Evolutionary conservation across 176 grass and related monocot genomes (phyloP), one percentile per base, ranked within the genome.

Genomic region (Cenchrus americanus): DNA sequence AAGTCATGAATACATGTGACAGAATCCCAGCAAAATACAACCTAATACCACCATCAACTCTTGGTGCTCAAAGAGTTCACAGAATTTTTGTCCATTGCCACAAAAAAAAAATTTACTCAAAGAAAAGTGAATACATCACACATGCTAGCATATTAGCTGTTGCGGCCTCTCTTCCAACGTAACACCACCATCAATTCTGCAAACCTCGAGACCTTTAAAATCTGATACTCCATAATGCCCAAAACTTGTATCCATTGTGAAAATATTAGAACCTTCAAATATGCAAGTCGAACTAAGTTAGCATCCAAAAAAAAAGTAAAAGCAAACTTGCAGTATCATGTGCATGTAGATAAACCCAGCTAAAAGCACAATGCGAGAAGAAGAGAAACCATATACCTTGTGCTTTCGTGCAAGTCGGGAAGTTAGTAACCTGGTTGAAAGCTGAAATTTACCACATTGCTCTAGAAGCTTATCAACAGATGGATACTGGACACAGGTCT

Each of bases 101-200:
- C 27, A 30, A 30, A 30, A 30, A n/a, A n/a, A n/a, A n/a, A n/a
- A n/a, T 18, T 24, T 70, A 47, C 27, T 49, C 50, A 32, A 79
- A 61, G 61, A 43, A 84, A 82, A 66, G 43, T n/a, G 27, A 52
- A 70, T 46, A 82, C 48, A 70, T 42, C 48, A 44, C 7, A 81
- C 15, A 83, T 26, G 65, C 77, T 69, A 46, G 27, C 59, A 24
- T 51, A 80, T 84, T 94, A 94, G 93, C 96, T 95, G 93, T 34
- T 81, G 72, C 73, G 67, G 88, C 77, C 91, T 86, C 78, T 89
- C 89, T 80, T 88, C 91, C 78, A 98, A 88, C 34, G 85, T 94
- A 80, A 98, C 93, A 61, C 14, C 24, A 62, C 96, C 96, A 92
- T 98, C 93, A 76, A 98, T 98, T 63, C 96, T 91, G 87, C 96